These are phyloP conservation scores for Fusarium humuli DNA, from an alignment of 2,329 filamentous ascomycete genomes.

Conservation along the genomic window DNA sequence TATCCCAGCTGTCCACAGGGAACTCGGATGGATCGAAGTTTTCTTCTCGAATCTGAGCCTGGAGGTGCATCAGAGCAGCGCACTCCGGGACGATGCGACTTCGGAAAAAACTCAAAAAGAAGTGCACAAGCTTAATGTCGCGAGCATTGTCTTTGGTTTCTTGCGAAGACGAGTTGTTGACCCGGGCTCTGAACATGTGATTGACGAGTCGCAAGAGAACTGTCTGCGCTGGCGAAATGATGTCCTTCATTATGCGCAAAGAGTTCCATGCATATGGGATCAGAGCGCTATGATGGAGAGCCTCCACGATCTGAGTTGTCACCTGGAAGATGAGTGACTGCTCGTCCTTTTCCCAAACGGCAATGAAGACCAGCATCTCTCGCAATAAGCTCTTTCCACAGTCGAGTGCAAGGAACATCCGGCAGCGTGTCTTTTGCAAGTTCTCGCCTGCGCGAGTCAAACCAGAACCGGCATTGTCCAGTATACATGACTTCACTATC, in stretches of 20 bases:
- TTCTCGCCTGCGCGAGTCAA: constrained; percentile 77
- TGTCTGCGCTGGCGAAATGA: constrained; percentile 94
- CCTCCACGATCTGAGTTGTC: constrained; percentile 94
- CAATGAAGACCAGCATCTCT: constrained; percentile 94
- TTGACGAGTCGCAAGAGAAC: constrained; percentile 92
- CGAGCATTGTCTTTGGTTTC: constrained; percentile 65
- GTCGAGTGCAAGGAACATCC: constrained; percentile 88
- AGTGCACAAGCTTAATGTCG: constrained; percentile 78
- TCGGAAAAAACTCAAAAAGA: constrained; percentile 92
- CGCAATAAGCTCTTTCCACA: constrained; percentile 89
- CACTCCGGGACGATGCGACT: constrained; percentile 94
- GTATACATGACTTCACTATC: constrained; percentile 96
- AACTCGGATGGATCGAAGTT: constrained; percentile 85
- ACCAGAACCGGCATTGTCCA: constrained; percentile 81
- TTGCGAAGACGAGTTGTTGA: constrained; percentile 56
- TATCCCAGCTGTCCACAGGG: constrained; percentile 95
- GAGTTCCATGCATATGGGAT: constrained; percentile 94
- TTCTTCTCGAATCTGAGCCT: constrained; percentile 86
- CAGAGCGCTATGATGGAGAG: constrained; percentile 87
- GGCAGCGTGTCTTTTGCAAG: constrained; percentile 89
- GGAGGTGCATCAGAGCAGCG: constrained; percentile 91
- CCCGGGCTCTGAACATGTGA: constrained; percentile 80
- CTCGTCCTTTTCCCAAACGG: constrained; percentile 95
- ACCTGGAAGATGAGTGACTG: constrained; percentile 96
- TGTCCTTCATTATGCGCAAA: constrained; percentile 92